These are phyloP conservation scores for Venturia pyrina DNA, from an alignment of 2,329 filamentous ascomycete species.

Conservation along the genomic window DNA sequence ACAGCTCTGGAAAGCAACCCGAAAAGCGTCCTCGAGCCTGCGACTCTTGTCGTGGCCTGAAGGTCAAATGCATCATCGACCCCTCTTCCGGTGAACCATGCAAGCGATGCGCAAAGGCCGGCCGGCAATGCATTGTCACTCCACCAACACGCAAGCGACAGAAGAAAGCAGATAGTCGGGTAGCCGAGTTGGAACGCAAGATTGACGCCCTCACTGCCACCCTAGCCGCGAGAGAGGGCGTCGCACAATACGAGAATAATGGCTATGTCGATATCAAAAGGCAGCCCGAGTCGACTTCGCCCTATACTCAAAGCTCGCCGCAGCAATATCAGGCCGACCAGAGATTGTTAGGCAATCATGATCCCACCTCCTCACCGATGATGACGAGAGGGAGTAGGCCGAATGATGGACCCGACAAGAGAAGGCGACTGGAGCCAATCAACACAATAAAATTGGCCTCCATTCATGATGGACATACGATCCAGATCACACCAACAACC, in stretches of 20 bases:
- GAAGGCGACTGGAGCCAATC: background rate
- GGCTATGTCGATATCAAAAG: background rate
- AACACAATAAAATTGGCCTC: slow-evolving; percentile 5
- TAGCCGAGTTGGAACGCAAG: slow-evolving; percentile 85
- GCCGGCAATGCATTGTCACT: slow-evolving; percentile 68
- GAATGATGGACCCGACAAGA: slow-evolving; percentile 10
- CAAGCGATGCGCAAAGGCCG: slow-evolving; percentile 66
- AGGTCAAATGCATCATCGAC: slow-evolving; percentile 25
- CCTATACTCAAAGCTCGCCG: slow-evolving; percentile 7
- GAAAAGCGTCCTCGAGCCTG: slow-evolving; percentile 60
- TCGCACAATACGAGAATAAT: background rate
- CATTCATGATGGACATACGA: background rate
- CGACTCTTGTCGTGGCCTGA: slow-evolving; percentile 64
- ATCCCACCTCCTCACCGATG: background rate
- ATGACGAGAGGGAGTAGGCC: background rate
- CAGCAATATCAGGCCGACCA: slow-evolving; percentile 8
- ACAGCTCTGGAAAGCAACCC: slow-evolving; percentile 4
- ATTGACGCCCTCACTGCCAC: slow-evolving; percentile 81
- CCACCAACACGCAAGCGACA: slow-evolving; percentile 67
- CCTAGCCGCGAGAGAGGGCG: slow-evolving; percentile 32
- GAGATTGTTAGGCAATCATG: slow-evolving; percentile 5
- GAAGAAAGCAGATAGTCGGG: slow-evolving; percentile 84
- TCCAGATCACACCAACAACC: slow-evolving; percentile 7
- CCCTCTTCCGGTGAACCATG: slow-evolving; percentile 50
- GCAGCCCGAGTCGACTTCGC: background rate